These are phyloP conservation scores for Cymodocea nodosa DNA, from an alignment of 116 monocot species.

Conservation along the genomic window DNA sequence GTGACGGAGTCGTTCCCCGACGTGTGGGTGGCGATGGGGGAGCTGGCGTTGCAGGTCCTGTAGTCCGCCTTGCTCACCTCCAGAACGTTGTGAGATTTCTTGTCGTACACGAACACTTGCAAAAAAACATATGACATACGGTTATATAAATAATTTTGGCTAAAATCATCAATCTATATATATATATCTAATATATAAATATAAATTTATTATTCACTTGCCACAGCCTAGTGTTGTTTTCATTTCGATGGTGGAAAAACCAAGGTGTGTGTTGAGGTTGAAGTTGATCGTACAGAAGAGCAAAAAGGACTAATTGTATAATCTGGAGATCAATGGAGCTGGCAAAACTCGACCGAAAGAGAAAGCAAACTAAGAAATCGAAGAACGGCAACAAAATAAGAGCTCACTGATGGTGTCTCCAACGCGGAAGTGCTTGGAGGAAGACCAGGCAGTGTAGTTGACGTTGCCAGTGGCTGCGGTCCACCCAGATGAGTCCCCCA, in stretches of 20 bases:
- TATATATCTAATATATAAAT: neutral
- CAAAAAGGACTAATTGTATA: too few relatives aligned
- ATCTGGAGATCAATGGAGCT: too few relatives aligned
- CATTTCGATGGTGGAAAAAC: too few relatives aligned
- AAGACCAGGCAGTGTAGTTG: conserved; percentile 45
- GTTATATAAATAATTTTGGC: neutral
- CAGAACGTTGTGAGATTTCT: conserved; percentile 34
- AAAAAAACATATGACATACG: neutral
- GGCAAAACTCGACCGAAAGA: too few relatives aligned
- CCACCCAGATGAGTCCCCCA: conserved; percentile 25
- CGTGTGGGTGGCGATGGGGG: conserved; percentile 16
- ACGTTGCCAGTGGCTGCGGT: conserved; percentile 14
- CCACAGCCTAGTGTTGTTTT: too few relatives aligned
- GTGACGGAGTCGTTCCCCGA: conserved; percentile 42
- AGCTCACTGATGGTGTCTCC: conserved; percentile 39
- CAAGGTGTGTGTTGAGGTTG: too few relatives aligned
- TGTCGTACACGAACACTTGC: conserved; percentile 52
- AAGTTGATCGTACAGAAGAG: too few relatives aligned
- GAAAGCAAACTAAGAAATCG: too few relatives aligned
- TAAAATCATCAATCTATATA: neutral
- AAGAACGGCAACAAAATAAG: too few relatives aligned
- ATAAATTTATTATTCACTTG: too few relatives aligned
- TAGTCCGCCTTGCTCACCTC: conserved; percentile 34
- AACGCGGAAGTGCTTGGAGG: conserved; percentile 24
- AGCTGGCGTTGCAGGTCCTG: conserved; percentile 19